A percentile compares a stretch with the other conserved stretches of the same genome.
phyloP scores from a whole-genome alignment of 495 filamentous ascomycete genomes.

The Aspergillus egyptiacus region DNA sequence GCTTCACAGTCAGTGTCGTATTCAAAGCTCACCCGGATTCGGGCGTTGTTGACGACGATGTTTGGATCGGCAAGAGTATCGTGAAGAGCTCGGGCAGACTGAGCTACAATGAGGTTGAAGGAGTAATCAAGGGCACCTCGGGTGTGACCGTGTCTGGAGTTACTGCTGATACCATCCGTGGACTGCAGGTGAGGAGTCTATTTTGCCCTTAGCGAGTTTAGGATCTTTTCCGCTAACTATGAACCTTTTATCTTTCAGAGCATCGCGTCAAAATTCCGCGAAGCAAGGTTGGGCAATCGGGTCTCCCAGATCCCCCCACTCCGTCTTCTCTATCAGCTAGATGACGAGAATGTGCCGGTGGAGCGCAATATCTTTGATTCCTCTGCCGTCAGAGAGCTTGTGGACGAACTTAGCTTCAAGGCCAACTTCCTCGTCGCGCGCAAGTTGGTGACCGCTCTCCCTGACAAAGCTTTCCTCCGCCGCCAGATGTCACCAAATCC shows the following conservation, averaged over 20 bases:
- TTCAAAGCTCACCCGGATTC: constrained; percentile 78
- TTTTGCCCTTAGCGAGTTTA: neutral
- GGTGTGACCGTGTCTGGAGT: constrained; percentile 54
- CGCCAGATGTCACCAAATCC: constrained; percentile 79
- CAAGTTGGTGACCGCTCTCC: constrained; percentile 69
- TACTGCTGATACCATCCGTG: constrained; percentile 63
- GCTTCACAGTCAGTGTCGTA: constrained; percentile 85
- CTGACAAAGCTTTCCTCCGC: constrained; percentile 88
- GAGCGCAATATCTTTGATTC: constrained; percentile 95
- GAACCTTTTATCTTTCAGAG: constrained; percentile 38
- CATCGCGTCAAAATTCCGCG: constrained; percentile 80
- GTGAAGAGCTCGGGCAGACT: constrained; percentile 86
- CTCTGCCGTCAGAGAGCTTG: constrained; percentile 80
- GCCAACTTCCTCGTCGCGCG: constrained; percentile 85
- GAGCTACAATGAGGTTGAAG: constrained; percentile 77
- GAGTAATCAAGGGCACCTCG: constrained; percentile 58
- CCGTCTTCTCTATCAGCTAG: constrained; percentile 85
- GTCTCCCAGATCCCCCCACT: constrained; percentile 74
- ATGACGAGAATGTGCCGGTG: constrained; percentile 96
- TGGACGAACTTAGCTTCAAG: constrained; percentile 90
- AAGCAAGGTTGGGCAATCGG: constrained; percentile 73
- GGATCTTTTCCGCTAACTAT: neutral
- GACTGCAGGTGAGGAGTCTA: constrained; percentile 58
- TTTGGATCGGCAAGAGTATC: constrained; percentile 90
- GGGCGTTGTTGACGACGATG: constrained; percentile 68